Conservation (phyloP, 352 stramenopile species). For the Globisporangium irregulare region DNA sequence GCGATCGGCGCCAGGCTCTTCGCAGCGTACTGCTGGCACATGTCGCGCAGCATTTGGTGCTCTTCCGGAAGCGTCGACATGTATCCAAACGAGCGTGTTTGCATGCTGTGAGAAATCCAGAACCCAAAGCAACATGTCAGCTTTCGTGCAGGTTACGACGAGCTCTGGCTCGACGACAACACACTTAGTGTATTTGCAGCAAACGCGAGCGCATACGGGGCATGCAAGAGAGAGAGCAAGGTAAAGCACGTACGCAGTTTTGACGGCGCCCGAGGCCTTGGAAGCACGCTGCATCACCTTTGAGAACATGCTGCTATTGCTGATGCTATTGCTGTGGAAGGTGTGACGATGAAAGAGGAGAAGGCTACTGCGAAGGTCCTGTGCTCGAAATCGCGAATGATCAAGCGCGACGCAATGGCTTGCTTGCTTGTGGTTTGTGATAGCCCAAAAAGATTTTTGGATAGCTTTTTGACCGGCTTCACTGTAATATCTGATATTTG, state of each 20-base stretch:
- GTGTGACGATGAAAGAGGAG: neutral
- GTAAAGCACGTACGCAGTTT: conserved; percentile 12
- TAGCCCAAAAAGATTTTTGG: neutral
- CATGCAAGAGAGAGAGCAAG: neutral
- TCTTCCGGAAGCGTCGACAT: conserved; percentile 89
- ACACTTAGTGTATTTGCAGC: neutral
- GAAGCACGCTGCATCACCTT: conserved; percentile 18
- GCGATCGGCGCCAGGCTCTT: conserved; percentile 93
- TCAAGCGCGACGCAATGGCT: neutral
- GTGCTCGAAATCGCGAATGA: neutral
- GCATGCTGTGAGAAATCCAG: conserved; percentile 4
- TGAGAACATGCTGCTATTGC: conserved; percentile 9
- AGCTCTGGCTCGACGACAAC: neutral
- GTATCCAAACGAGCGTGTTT: conserved; percentile 53
- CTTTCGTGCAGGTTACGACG: neutral
- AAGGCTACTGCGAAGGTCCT: neutral
- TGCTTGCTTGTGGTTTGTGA: neutral
- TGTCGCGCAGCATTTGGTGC: conserved; percentile 96
- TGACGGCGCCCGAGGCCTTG: conserved; percentile 13
- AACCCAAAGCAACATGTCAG: neutral
- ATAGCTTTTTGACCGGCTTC: neutral
- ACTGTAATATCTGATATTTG: neutral
- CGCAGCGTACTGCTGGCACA: conserved; percentile 94
- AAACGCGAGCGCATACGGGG: neutral
- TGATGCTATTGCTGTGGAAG: neutral